Evolutionary conservation across 2,329 filamentous ascomycete genomes (phyloP).

Genomic region (Proliferodiscus dingleyae): DNA sequence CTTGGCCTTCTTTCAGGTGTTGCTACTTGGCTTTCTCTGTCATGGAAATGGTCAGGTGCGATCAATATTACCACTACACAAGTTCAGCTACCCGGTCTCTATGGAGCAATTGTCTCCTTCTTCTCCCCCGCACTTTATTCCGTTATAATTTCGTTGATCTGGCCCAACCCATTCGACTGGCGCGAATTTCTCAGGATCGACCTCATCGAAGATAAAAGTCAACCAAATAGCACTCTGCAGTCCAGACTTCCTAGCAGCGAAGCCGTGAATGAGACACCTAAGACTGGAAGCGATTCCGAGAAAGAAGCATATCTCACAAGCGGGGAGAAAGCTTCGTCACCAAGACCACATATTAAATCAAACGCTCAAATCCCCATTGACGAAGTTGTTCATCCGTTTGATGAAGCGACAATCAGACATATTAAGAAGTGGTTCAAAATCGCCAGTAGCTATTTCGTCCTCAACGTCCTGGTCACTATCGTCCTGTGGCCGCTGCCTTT

Average conservation of each 20-base stretch:
- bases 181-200: slow-evolving; percentile 41
- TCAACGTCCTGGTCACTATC: slow-evolving; percentile 42
- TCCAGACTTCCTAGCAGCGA: too few relatives aligned
- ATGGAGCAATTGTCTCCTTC: slow-evolving; percentile 46
- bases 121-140: slow-evolving; percentile 41
- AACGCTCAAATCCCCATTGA: slow-evolving; percentile 30
- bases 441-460: slow-evolving; percentile 37
- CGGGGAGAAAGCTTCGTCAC: not conserved
- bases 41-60: slow-evolving; percentile 41
- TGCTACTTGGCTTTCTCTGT: slow-evolving; percentile 47
- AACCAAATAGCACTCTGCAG: not conserved
- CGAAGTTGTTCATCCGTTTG: slow-evolving; percentile 41
- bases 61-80: slow-evolving; percentile 46
- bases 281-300: too few relatives aligned
- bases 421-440: slow-evolving; percentile 36
- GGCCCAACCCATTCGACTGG: slow-evolving; percentile 41
- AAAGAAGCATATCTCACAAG: too few relatives aligned
- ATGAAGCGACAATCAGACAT: slow-evolving; percentile 31
- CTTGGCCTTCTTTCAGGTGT: slow-evolving; percentile 47
- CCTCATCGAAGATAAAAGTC: slow-evolving; percentile 35
- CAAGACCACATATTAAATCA: too few relatives aligned
- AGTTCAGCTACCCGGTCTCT: slow-evolving; percentile 45
- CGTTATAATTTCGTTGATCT: slow-evolving; percentile 40
- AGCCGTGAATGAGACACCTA: too few relatives aligned
- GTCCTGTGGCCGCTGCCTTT: slow-evolving; percentile 46